A percentile compares a stretch with the other conserved stretches of the same genome.
phyloP scores from a whole-genome alignment of 441 rosid species.

The Mallotus repandus region DNA sequence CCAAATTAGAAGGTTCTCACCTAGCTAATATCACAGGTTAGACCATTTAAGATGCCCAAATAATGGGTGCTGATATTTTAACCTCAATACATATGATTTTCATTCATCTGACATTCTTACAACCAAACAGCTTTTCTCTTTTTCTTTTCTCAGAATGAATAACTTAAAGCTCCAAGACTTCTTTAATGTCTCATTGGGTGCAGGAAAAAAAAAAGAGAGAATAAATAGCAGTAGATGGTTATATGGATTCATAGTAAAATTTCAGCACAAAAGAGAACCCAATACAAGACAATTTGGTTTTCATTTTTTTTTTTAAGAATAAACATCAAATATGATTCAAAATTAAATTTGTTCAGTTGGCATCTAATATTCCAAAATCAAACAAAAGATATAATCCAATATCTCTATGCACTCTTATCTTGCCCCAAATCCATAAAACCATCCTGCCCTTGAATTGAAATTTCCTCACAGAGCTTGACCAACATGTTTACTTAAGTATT shows the following conservation, averaged over 20 bases:
- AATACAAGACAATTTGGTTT: not conserved
- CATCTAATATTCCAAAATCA: conserved; percentile 11
- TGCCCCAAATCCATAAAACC: conserved; percentile 16
- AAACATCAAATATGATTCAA: not conserved
- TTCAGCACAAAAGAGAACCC: not conserved
- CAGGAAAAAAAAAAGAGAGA: not conserved
- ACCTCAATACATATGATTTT: not conserved
- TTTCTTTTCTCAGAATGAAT: not conserved
- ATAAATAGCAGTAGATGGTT: not conserved
- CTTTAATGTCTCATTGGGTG: not conserved
- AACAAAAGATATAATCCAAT: conserved; percentile 4
- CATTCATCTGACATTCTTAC: not conserved
- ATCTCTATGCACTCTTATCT: not conserved
- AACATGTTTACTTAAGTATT: not conserved
- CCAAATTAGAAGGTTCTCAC: not conserved
- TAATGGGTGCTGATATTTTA: too few relatives aligned
- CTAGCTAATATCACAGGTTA: not conserved
- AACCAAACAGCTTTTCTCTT: not conserved
- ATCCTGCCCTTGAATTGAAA: not conserved
- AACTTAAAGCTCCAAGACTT: not conserved
- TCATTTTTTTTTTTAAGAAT: conserved; percentile 7
- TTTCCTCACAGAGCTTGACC: not conserved
- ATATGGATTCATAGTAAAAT: not conserved
- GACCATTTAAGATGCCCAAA: not conserved
- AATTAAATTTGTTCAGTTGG: conserved; percentile 9